phyloP scores from a whole-genome alignment of 176 grass and related monocot species.

The Musa itinerans region DNA sequence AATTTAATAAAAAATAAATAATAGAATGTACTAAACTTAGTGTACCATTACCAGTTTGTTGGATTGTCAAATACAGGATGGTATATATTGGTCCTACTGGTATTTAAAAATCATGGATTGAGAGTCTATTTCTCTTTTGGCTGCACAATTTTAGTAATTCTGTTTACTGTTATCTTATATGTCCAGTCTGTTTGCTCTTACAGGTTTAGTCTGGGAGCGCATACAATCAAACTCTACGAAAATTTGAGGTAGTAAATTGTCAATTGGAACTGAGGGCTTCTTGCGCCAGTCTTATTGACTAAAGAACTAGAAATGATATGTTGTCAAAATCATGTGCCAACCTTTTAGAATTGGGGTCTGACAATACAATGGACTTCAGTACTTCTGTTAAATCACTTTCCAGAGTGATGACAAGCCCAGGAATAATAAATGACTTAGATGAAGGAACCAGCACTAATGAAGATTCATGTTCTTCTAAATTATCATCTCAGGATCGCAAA shows the following conservation, averaged over 20 bases:
- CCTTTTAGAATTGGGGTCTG: constrained; percentile 19
- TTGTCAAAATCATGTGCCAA: constrained; percentile 14
- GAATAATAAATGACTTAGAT: constrained; percentile 14
- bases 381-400: constrained; percentile 15
- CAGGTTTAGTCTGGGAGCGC: neutral
- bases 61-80: too few relatives aligned
- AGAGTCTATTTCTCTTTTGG: too few relatives aligned
- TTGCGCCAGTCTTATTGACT: neutral
- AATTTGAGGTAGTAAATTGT: neutral
- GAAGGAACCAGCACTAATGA: constrained; percentile 8
- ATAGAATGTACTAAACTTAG: too few relatives aligned
- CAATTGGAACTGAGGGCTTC: too few relatives aligned
- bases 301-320: neutral
- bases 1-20: too few relatives aligned
- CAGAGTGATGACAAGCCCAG: constrained; percentile 13
- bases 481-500: constrained; percentile 8
- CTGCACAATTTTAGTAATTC: too few relatives aligned
- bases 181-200: neutral
- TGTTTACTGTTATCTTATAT: neutral
- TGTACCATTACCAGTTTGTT: too few relatives aligned
- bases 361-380: constrained; percentile 13
- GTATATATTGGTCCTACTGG: too few relatives aligned
- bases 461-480: constrained; percentile 4
- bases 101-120: too few relatives aligned
- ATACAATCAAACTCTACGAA: neutral